Evolutionary conservation across 306 rosid species (phyloP).

Genomic region (Cucumis hystrix): DNA sequence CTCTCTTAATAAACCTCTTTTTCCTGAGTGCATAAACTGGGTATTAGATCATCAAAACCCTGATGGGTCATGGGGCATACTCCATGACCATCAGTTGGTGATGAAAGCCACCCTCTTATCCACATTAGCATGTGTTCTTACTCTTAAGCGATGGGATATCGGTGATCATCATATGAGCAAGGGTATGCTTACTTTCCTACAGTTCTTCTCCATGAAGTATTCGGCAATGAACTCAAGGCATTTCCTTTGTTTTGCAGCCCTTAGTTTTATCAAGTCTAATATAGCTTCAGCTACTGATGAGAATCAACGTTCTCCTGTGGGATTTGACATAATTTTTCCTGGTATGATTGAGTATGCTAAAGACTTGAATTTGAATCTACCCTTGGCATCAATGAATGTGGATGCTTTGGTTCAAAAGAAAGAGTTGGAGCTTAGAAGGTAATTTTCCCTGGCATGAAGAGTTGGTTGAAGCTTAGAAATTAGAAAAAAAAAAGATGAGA

Average conservation of each 20-base stretch:
- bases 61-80: slow-evolving; percentile 82
- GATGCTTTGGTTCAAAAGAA: slow-evolving; percentile 36
- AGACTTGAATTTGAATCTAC: slow-evolving; percentile 37
- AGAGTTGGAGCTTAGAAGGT: slow-evolving; percentile 53
- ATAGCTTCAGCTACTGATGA: slow-evolving; percentile 45
- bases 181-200: slow-evolving; percentile 23
- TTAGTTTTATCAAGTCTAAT: slow-evolving; percentile 54
- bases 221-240: background rate
- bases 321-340: slow-evolving; percentile 62
- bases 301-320: slow-evolving; percentile 54
- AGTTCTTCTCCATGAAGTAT: background rate
- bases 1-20: slow-evolving; percentile 38
- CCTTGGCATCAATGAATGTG: slow-evolving; percentile 25
- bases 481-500: background rate
- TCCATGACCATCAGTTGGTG: slow-evolving; percentile 27
- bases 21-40: slow-evolving; percentile 71
- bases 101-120: slow-evolving; percentile 60
- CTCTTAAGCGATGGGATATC: slow-evolving; percentile 54
- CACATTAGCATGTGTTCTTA: slow-evolving; percentile 54
- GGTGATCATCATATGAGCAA: slow-evolving; percentile 48
- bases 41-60: slow-evolving; percentile 50
- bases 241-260: slow-evolving; percentile 36
- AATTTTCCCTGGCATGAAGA: background rate
- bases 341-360: slow-evolving; percentile 42
- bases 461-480: too few species aligned